Conservation (phyloP, 305 asterid species). For the Fraxinus paxiana region DNA sequence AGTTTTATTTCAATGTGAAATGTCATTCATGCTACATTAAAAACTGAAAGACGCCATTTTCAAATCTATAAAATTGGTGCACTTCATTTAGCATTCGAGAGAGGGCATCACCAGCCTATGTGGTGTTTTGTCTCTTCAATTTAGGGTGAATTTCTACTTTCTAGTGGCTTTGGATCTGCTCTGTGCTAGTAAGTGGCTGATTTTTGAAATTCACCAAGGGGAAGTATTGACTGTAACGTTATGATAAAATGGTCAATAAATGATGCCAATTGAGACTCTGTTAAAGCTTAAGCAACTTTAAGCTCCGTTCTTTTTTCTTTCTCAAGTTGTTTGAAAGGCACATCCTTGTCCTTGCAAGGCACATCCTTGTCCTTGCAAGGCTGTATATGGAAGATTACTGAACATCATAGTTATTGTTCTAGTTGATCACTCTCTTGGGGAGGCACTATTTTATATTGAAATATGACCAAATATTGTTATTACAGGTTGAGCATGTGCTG, state of each 20-base stretch:
- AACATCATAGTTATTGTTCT: conserved; percentile 4
- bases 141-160: conserved; percentile 13
- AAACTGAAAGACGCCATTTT: conserved; percentile 3
- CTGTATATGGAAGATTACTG: conserved; percentile 12
- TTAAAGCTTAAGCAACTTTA: conserved; percentile 18
- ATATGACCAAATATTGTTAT: conserved; percentile 24
- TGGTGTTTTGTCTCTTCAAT: not conserved
- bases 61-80: not conserved
- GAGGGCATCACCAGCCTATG: not conserved
- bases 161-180: conserved; percentile 15
- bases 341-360: conserved; percentile 10
- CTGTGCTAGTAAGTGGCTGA: not conserved
- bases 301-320: not conserved
- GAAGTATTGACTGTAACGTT: conserved; percentile 16
- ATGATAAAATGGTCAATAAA: conserved; percentile 7
- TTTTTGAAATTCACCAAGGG: not conserved
- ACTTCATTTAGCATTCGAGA: conserved; percentile 9
- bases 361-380: conserved; percentile 12
- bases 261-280: conserved; percentile 3
- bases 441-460: conserved; percentile 21
- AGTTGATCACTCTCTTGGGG: conserved; percentile 7
- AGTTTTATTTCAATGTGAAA: conserved; percentile 9
- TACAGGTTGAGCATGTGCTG: conserved; percentile 95
- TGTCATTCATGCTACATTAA: conserved; percentile 2
- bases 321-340: conserved; percentile 1